Evolutionary conservation across 169 alveolate genomes (phyloP).

Genomic region (Cryptosporidium muris): DNA sequence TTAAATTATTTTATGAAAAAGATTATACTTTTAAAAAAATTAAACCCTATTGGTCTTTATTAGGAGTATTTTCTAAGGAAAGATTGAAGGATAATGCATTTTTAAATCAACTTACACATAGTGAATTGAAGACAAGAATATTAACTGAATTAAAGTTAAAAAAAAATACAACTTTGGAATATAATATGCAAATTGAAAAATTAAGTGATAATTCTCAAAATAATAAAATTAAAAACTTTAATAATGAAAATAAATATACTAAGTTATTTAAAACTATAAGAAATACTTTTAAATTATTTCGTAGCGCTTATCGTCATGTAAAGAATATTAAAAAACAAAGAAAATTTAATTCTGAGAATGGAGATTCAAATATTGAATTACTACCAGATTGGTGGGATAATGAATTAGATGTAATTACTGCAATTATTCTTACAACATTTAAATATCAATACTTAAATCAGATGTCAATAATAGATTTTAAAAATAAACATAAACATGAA

Average conservation of each 20-base stretch:
- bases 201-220: not conserved
- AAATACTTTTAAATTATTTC: conserved; percentile 20
- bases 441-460: conserved; percentile 41
- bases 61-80: conserved; percentile 48
- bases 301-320: conserved; percentile 42
- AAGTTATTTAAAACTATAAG: not conserved
- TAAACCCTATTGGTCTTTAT: conserved; percentile 39
- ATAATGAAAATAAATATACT: not conserved
- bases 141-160: conserved; percentile 5
- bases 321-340: conserved; percentile 17
- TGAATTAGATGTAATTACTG: conserved; percentile 56
- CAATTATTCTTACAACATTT: conserved; percentile 46
- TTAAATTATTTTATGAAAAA: conserved; percentile 19
- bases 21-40: conserved; percentile 1
- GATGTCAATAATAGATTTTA: conserved; percentile 27
- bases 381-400: conserved; percentile 71
- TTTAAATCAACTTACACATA: not conserved
- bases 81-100: conserved; percentile 17
- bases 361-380: conserved; percentile 45
- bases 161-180: not conserved
- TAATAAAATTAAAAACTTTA: no score
- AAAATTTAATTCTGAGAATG: conserved; percentile 64
- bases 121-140: not conserved
- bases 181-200: not conserved
- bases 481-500: conserved; percentile 10